Conservation (phyloP, 768 basidiomycete genomes). For the Hericium coralloides region DNA sequence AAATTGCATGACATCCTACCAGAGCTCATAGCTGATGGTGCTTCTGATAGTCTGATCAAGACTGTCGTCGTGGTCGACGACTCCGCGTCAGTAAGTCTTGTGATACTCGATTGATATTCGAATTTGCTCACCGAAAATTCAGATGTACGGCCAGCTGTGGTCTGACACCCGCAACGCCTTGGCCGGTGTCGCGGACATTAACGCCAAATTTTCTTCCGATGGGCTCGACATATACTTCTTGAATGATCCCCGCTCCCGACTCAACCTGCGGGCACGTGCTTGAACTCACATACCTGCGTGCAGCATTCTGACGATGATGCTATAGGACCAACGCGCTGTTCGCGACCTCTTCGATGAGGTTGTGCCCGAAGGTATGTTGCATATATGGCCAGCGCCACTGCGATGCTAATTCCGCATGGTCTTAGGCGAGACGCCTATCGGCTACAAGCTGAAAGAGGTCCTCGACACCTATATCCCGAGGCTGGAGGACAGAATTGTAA, state of each 20-base stretch:
- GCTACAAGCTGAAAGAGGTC: too few species aligned
- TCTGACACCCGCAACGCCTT: constrained; percentile 30
- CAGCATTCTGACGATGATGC: neutral
- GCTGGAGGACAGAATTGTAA: too few species aligned
- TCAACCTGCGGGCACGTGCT: constrained; percentile 16
- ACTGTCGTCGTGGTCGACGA: constrained; percentile 34
- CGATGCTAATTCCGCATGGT: constrained; percentile 1
- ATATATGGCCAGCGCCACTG: constrained; percentile 4
- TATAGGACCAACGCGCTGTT: constrained; percentile 6
- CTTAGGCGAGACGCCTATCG: too few species aligned
- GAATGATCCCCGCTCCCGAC: constrained; percentile 18
- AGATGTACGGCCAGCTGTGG: constrained; percentile 38
- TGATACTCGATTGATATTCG: too few species aligned
- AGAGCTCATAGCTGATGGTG: too few species aligned
- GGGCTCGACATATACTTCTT: constrained; percentile 36
- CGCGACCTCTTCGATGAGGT: constrained; percentile 4
- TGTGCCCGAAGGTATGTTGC: constrained; percentile 3
- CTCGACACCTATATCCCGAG: too few species aligned
- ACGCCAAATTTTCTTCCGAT: constrained; percentile 26
- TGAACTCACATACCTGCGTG: neutral
- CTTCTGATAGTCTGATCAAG: constrained; percentile 8
- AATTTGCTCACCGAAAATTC: neutral
- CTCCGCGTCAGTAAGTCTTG: constrained; percentile 26
- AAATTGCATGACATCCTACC: too few species aligned
- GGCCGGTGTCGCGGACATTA: constrained; percentile 29